Percentiles rank a stretch among this genome's conserved stretches.
Evolutionary conservation across 768 basidiomycete genomes (phyloP).

Genomic region (Termitomyces sp.): DNA sequence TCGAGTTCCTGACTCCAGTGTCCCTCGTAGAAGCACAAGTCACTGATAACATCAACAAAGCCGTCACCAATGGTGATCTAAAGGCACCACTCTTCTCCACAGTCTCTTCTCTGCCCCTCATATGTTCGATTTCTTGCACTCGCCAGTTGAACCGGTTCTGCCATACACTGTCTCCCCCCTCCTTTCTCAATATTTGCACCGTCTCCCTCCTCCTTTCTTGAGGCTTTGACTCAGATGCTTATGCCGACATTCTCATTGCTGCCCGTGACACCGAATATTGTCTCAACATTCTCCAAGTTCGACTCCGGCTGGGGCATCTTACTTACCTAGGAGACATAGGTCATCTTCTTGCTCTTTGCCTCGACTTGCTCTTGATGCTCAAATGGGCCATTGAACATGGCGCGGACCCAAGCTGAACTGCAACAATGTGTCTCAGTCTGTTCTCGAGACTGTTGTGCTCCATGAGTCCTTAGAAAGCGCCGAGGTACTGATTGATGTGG

Average conservation of each 20-base stretch:
- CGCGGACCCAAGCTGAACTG: conserved; percentile 3
- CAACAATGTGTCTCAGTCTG: neutral
- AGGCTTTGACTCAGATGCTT: neutral
- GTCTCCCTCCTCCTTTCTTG: conserved; percentile 2
- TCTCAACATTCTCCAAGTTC: conserved; percentile 2
- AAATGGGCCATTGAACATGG: conserved; percentile 3
- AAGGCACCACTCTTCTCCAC: neutral
- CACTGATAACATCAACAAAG: neutral
- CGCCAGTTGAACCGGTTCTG: neutral
- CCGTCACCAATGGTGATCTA: neutral
- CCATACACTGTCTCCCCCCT: conserved; percentile 1
- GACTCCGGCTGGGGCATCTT: conserved; percentile 7
- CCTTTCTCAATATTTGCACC: too few relatives aligned
- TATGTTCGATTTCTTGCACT: neutral
- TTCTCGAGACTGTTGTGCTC: conserved; percentile 9
- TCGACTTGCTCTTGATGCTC: neutral
- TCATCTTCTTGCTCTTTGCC: neutral
- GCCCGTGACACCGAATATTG: neutral
- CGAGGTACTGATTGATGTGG: neutral
- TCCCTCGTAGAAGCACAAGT: neutral
- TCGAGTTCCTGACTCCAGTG: neutral
- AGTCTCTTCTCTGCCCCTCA: neutral
- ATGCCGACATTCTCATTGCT: neutral
- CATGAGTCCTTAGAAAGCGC: too few relatives aligned
- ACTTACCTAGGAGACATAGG: conserved; percentile 4